Conservation (phyloP, 1,284 basidiomycete species). For the Neonothopanus nambi region DNA sequence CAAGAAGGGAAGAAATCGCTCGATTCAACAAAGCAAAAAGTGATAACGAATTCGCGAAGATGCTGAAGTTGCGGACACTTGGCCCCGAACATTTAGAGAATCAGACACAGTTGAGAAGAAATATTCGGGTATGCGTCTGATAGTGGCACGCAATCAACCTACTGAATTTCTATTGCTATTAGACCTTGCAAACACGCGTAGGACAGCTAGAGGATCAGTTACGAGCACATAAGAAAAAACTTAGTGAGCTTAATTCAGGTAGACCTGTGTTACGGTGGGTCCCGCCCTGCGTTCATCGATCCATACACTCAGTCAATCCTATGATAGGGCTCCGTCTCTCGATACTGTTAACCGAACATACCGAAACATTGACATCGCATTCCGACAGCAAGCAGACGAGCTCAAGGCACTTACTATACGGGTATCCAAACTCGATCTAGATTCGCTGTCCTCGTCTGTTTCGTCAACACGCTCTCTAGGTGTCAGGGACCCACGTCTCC, state of each 20-base stretch:
- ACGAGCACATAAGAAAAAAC: slow-evolving; percentile 65
- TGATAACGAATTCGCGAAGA: slow-evolving; percentile 79
- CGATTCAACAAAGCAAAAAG: slow-evolving; percentile 36
- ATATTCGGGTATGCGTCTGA: slow-evolving; percentile 55
- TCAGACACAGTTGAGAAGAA: slow-evolving; percentile 72
- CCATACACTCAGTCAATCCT: background rate
- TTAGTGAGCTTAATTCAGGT: slow-evolving; percentile 64
- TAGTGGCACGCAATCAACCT: slow-evolving; percentile 3
- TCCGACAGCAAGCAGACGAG: slow-evolving; percentile 63
- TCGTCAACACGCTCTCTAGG: slow-evolving; percentile 19
- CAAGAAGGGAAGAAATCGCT: slow-evolving; percentile 46
- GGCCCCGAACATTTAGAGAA: slow-evolving; percentile 87
- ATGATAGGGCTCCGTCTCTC: slow-evolving; percentile 70
- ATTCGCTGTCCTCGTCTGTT: slow-evolving; percentile 20
- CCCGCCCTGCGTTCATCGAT: background rate
- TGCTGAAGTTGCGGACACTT: slow-evolving; percentile 79
- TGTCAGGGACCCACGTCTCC: slow-evolving; percentile 42
- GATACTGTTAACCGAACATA: slow-evolving; percentile 84
- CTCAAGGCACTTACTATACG: slow-evolving; percentile 57
- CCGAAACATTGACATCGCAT: slow-evolving; percentile 75
- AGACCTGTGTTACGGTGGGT: slow-evolving; percentile 63
- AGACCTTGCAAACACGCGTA: slow-evolving; percentile 66
- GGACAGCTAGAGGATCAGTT: slow-evolving; percentile 79
- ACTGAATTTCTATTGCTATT: slow-evolving; percentile 12
- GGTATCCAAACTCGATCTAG: slow-evolving; percentile 53